Evolutionary conservation across 768 basidiomycete species (phyloP).

Genomic region (Leccinellum rugosiceps): DNA sequence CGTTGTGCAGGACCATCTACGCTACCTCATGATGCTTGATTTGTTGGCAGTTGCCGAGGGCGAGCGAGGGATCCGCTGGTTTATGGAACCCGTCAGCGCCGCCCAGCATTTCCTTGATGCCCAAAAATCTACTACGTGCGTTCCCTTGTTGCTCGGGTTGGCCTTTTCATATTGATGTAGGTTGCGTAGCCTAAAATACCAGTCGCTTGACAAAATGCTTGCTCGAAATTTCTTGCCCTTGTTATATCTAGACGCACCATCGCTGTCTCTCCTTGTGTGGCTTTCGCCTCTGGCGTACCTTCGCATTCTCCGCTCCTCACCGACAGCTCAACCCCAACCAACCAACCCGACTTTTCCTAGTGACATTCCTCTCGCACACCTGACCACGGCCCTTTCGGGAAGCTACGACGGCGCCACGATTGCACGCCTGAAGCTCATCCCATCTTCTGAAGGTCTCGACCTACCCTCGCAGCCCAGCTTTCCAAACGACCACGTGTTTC

Average conservation of each 20-base stretch:
- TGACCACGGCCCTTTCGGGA: slow-evolving; percentile 44
- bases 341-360: slow-evolving; percentile 12
- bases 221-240: slow-evolving; percentile 55
- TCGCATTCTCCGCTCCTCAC: slow-evolving; percentile 44
- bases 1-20: slow-evolving; percentile 52
- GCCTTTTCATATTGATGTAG: background rate
- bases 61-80: slow-evolving; percentile 71
- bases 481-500: slow-evolving; percentile 26
- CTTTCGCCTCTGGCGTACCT: slow-evolving; percentile 71
- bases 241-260: slow-evolving; percentile 66
- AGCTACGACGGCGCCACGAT: slow-evolving; percentile 49
- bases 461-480: slow-evolving; percentile 9
- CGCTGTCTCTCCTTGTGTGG: slow-evolving; percentile 69
- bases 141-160: background rate
- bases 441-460: slow-evolving; percentile 20
- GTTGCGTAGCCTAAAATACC: slow-evolving; percentile 36
- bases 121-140: slow-evolving; percentile 19
- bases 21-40: slow-evolving; percentile 72
- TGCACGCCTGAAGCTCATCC: slow-evolving; percentile 49
- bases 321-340: slow-evolving; percentile 15
- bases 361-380: slow-evolving; percentile 51
- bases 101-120: slow-evolving; percentile 18
- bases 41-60: slow-evolving; percentile 53
- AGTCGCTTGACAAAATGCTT: slow-evolving; percentile 68
- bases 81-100: slow-evolving; percentile 43